Evolutionary conservation across 345 rosid genomes (phyloP).

Genomic region (Noccaea caerulescens): DNA sequence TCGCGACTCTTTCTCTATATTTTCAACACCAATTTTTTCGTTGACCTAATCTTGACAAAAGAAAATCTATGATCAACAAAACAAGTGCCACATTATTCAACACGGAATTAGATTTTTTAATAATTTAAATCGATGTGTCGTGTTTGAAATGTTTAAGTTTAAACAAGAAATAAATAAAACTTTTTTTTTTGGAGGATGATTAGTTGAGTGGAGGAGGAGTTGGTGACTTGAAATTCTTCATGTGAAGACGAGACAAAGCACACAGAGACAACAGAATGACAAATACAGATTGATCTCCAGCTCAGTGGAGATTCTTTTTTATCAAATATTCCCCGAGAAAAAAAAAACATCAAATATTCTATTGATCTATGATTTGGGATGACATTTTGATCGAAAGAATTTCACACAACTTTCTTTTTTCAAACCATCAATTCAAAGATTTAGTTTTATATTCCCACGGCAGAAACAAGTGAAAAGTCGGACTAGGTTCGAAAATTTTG

Average conservation of each 20-base stretch:
- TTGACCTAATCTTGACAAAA: constrained; percentile 34
- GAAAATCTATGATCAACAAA: neutral
- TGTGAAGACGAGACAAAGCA: constrained; percentile 38
- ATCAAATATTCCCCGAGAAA: neutral
- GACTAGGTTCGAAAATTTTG: neutral
- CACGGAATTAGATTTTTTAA: constrained; percentile 16
- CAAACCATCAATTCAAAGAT: no score
- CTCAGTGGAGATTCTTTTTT: constrained; percentile 25
- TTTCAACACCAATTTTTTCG: constrained; percentile 29
- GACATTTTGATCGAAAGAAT: neutral
- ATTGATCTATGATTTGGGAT: neutral
- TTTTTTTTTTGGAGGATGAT: neutral
- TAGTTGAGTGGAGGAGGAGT: constrained; percentile 39
- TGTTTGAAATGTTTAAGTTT: constrained; percentile 30
- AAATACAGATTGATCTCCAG: constrained; percentile 11
- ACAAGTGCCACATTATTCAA: constrained; percentile 27
- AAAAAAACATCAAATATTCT: constrained; percentile 3
- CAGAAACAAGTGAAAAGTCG: neutral
- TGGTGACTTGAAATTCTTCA: constrained; percentile 42
- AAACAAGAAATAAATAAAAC: neutral
- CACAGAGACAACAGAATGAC: constrained; percentile 27
- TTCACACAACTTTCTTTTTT: neutral
- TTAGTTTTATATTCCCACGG: no score
- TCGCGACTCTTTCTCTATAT: constrained; percentile 14
- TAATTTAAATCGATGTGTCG: constrained; percentile 27